Percentiles rank a stretch among this genome's conserved stretches.
These are phyloP conservation scores for Kazachstania sp. DNA, from an alignment of 1,139 yeast genomes.

Conservation along the genomic window DNA sequence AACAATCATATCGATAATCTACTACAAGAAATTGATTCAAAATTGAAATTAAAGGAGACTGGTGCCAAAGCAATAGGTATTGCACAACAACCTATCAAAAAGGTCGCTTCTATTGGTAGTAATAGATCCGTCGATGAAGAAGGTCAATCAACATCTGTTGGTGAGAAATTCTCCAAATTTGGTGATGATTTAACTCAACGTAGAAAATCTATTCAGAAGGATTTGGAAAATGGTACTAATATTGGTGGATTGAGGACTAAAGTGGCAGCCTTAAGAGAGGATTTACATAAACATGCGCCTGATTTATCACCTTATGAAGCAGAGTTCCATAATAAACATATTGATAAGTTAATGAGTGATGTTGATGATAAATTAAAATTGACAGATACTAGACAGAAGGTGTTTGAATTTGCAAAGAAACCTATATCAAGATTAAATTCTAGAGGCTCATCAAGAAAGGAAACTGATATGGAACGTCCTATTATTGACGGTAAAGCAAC, in stretches of 20 bases:
- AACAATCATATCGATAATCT: not conserved
- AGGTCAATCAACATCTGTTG: not conserved
- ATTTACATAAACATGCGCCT: constrained; percentile 10
- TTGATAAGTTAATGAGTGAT: constrained; percentile 12
- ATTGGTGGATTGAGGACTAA: not conserved
- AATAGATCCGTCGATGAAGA: not conserved
- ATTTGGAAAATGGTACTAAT: not conserved
- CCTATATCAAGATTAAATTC: constrained; percentile 1
- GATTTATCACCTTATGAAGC: constrained; percentile 16
- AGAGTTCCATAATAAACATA: constrained; percentile 13
- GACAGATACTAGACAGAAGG: not conserved
- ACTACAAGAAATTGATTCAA: not conserved
- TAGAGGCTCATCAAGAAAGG: not conserved
- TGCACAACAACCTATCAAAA: not conserved
- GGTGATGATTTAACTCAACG: not conserved
- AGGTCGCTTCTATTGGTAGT: not conserved
- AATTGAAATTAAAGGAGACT: not conserved
- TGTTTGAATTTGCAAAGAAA: constrained; percentile 3
- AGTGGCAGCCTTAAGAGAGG: constrained; percentile 9
- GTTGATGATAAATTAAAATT: constrained; percentile 6
- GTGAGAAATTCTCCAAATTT: not conserved
- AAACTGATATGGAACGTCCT: not conserved
- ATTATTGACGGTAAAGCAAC: not conserved
- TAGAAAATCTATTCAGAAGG: constrained; percentile 1
- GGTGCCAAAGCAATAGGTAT: not conserved